Evolutionary conservation across 257 asterid genomes (phyloP).

Genomic region (Penstemon newberryi): DNA sequence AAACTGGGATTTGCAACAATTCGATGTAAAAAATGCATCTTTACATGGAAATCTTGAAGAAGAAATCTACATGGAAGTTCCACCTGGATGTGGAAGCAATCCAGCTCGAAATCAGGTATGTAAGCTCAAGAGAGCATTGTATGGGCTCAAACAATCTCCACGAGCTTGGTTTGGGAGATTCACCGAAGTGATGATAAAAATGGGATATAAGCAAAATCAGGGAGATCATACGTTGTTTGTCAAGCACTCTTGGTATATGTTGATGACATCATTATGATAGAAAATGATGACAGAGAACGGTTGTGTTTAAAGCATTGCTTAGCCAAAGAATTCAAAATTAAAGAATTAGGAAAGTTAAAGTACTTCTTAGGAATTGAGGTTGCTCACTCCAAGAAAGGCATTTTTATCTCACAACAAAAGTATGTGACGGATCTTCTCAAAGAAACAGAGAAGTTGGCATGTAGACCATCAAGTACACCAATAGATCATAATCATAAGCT

Average conservation of each 20-base stretch:
- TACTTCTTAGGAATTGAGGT: not conserved
- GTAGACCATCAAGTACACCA: not conserved
- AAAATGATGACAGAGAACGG: not conserved
- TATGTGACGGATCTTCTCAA: not conserved
- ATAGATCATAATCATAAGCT: too few species aligned
- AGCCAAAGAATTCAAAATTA: not conserved
- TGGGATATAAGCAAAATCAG: not conserved
- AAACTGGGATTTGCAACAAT: not conserved
- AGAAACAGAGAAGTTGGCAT: not conserved
- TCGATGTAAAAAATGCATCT: too few species aligned
- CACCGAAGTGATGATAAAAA: not conserved
- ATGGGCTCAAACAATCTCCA: not conserved
- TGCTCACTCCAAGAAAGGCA: not conserved
- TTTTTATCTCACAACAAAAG: not conserved
- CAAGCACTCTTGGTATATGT: not conserved
- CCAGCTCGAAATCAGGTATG: not conserved
- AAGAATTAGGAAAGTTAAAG: conserved; percentile 8
- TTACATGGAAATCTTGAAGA: too few species aligned
- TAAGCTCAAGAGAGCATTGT: not conserved
- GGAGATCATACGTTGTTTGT: not conserved
- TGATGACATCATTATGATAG: not conserved
- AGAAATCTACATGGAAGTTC: too few species aligned
- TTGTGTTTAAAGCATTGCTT: not conserved
- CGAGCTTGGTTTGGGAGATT: not conserved
- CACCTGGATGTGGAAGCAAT: too few species aligned